A percentile compares a stretch with the other conserved stretches of the same genome.
Evolutionary conservation across 2,329 filamentous ascomycete genomes (phyloP).

Genomic region (Fusarium falciforme): DNA sequence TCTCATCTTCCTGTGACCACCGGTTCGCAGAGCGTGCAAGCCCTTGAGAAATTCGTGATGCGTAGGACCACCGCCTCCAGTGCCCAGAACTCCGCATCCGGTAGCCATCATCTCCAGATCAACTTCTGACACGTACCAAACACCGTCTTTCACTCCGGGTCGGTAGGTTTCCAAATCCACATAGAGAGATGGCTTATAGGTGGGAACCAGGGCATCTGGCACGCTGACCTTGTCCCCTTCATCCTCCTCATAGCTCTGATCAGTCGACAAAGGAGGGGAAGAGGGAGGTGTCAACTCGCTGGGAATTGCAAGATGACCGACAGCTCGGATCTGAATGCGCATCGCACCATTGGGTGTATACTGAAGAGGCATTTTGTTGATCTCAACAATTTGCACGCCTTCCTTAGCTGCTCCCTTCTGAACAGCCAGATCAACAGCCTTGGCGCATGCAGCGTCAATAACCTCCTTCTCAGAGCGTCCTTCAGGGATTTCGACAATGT

Average conservation of each 20-base stretch:
- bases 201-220: slow-evolving; percentile 44
- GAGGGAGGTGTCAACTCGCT: slow-evolving; percentile 40
- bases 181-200: slow-evolving; percentile 46
- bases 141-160: slow-evolving; percentile 46
- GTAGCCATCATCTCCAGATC: slow-evolving; percentile 52
- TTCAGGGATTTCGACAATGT: slow-evolving; percentile 61
- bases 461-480: slow-evolving; percentile 52
- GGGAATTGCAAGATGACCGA: slow-evolving; percentile 48
- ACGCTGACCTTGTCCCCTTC: slow-evolving; percentile 45
- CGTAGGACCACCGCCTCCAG: slow-evolving; percentile 51
- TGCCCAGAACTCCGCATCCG: slow-evolving; percentile 52
- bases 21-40: slow-evolving; percentile 51
- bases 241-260: slow-evolving; percentile 31
- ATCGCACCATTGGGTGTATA: slow-evolving; percentile 51
- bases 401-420: slow-evolving; percentile 46
- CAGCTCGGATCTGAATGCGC: slow-evolving; percentile 49
- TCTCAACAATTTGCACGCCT: slow-evolving; percentile 57
- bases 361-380: slow-evolving; percentile 56
- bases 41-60: slow-evolving; percentile 59
- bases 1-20: slow-evolving; percentile 50
- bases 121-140: slow-evolving; percentile 52
- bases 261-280: slow-evolving; percentile 20
- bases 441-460: slow-evolving; percentile 53
- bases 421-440: slow-evolving; percentile 46
- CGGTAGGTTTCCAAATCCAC: slow-evolving; percentile 47